These are phyloP conservation scores for Sanchytrium tribonematis DNA, from an alignment of 371 early-diverging fungal genomes.

Conservation along the genomic window DNA sequence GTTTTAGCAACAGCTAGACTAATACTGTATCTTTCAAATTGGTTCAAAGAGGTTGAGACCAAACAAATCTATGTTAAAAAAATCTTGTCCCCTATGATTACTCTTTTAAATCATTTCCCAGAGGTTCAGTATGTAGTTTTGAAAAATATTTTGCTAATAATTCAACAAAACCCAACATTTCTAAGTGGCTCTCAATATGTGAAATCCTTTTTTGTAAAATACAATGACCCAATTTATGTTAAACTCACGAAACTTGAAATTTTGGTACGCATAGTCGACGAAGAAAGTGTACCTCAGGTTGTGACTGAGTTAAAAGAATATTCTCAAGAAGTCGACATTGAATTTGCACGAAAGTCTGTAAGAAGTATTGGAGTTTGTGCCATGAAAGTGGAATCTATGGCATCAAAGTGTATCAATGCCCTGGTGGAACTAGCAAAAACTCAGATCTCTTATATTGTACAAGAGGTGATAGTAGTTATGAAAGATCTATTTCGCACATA, in stretches of 20 bases:
- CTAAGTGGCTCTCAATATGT: slow-evolving; percentile 42
- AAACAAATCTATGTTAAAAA: slow-evolving; percentile 21
- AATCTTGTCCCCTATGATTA: slow-evolving; percentile 6
- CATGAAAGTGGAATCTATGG: slow-evolving; percentile 56
- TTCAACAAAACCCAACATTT: slow-evolving; percentile 68
- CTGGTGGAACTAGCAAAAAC: slow-evolving; percentile 66
- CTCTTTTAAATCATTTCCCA: slow-evolving; percentile 55
- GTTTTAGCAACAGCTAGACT: slow-evolving; percentile 67
- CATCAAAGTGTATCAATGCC: slow-evolving; percentile 56
- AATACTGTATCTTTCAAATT: slow-evolving; percentile 60
- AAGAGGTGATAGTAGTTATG: slow-evolving; percentile 68
- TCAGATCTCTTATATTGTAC: slow-evolving; percentile 62
- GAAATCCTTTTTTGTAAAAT: slow-evolving; percentile 87
- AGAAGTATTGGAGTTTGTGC: slow-evolving; percentile 73
- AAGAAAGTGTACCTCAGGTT: slow-evolving; percentile 58
- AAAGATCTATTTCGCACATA: slow-evolving; percentile 83
- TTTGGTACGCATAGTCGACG: slow-evolving; percentile 54
- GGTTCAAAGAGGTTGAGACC: slow-evolving; percentile 24
- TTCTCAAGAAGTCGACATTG: slow-evolving; percentile 83
- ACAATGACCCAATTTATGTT: slow-evolving; percentile 91
- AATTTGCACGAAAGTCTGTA: slow-evolving; percentile 72
- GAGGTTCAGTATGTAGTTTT: slow-evolving; percentile 90
- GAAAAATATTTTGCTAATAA: slow-evolving; percentile 72
- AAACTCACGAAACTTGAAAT: slow-evolving; percentile 86
- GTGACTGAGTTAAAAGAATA: slow-evolving; percentile 74